Conservation (phyloP, 1,284 basidiomycete genomes). For the Inonotus obliquus region DNA sequence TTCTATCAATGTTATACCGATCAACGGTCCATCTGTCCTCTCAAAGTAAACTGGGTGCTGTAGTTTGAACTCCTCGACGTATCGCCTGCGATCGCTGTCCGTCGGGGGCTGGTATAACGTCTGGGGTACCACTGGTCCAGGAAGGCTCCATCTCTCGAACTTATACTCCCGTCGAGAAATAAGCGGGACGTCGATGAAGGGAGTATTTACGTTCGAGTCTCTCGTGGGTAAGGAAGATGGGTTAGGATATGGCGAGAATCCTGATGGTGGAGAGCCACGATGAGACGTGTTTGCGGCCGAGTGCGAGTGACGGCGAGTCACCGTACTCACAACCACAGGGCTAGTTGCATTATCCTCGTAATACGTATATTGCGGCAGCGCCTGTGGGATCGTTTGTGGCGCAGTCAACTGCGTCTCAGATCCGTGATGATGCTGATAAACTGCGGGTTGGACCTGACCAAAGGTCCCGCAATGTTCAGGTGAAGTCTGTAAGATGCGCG, state of each 20-base stretch:
- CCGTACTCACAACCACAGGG: neutral
- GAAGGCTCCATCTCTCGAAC: slow-evolving; percentile 18
- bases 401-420: neutral
- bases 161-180: slow-evolving; percentile 25
- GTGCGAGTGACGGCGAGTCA: neutral
- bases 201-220: neutral
- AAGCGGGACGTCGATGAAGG: neutral
- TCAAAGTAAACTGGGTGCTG: slow-evolving; percentile 60
- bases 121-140: slow-evolving; percentile 55
- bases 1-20: slow-evolving; percentile 55
- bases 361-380: neutral
- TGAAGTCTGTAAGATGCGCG: neutral
- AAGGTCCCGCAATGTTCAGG: neutral
- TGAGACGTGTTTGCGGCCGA: neutral
- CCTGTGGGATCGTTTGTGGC: neutral
- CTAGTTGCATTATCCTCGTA: neutral
- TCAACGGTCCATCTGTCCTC: slow-evolving; percentile 33
- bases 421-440: neutral
- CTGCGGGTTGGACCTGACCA: neutral
- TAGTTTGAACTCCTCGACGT: slow-evolving; percentile 62
- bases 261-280: neutral
- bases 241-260: neutral
- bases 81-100: slow-evolving; percentile 64
- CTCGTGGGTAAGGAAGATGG: neutral
- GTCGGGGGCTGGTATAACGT: slow-evolving; percentile 68